Percentiles rank a stretch among this genome's conserved stretches.
Evolutionary conservation across 1,139 yeast genomes (phyloP).

Genomic region (Suzukiozyma palmioleophila): DNA sequence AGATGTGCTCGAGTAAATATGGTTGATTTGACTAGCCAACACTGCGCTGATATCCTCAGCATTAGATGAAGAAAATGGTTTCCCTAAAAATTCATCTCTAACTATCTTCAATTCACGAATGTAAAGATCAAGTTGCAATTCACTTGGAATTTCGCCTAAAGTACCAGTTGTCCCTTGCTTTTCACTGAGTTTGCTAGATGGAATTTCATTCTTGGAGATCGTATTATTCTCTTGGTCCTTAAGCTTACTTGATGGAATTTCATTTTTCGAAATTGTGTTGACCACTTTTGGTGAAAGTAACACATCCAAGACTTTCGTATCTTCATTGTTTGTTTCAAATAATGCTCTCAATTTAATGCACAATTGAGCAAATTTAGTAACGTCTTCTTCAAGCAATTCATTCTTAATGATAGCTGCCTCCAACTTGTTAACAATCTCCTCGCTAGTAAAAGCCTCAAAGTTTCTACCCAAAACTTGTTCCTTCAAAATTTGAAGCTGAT

Average conservation of each 20-base stretch:
- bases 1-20: slow-evolving; percentile 12
- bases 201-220: too few species aligned
- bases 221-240: too few species aligned
- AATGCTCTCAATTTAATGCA: slow-evolving; percentile 16
- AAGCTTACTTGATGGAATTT: too few species aligned
- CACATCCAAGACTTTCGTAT: slow-evolving; percentile 32
- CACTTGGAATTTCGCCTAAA: not conserved
- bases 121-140: slow-evolving; percentile 1
- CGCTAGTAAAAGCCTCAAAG: slow-evolving; percentile 10
- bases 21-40: slow-evolving; percentile 19
- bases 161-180: too few species aligned
- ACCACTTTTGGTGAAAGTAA: slow-evolving; percentile 11
- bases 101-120: slow-evolving; percentile 9
- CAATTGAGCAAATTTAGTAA: slow-evolving; percentile 18
- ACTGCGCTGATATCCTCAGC: slow-evolving; percentile 13
- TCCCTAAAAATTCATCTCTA: slow-evolving; percentile 8
- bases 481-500: slow-evolving; percentile 18
- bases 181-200: too few species aligned
- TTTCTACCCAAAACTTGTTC: slow-evolving; percentile 14
- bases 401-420: slow-evolving; percentile 6
- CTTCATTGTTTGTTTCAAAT: slow-evolving; percentile 26
- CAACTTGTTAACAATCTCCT: not conserved
- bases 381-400: slow-evolving; percentile 10
- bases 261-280: not conserved
- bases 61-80: slow-evolving; percentile 4